Conservation (phyloP, 306 rosid species). For the Casuarina equisetifolia region DNA sequence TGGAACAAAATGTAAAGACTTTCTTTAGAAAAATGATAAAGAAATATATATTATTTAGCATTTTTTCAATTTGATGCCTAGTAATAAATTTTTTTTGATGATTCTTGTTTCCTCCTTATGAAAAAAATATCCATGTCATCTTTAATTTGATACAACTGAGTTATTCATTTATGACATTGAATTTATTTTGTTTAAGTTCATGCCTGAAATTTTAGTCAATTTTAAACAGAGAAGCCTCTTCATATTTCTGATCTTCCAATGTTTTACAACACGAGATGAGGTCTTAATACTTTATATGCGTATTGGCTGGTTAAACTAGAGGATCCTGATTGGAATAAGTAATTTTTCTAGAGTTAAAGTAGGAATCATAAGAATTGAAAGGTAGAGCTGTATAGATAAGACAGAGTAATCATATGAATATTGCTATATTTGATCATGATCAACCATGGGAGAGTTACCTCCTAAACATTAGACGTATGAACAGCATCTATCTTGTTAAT, state of each 20-base stretch:
- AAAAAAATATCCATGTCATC: slow-evolving; percentile 17
- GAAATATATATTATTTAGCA: background rate
- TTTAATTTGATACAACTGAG: slow-evolving; percentile 14
- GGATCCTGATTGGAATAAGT: no score
- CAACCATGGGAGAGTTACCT: background rate
- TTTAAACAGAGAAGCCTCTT: background rate
- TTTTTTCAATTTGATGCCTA: background rate
- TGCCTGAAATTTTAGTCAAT: background rate
- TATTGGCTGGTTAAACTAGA: no score
- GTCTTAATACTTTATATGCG: background rate
- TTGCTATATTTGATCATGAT: background rate
- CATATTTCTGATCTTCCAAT: background rate
- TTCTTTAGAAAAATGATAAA: background rate
- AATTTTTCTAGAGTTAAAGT: background rate
- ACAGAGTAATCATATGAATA: background rate
- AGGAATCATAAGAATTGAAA: background rate
- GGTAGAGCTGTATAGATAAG: background rate
- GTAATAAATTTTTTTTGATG: background rate
- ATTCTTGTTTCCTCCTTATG: slow-evolving; percentile 11
- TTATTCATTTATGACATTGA: background rate
- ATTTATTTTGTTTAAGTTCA: background rate
- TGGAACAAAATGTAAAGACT: background rate
- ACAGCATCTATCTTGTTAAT: background rate
- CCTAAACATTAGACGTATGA: background rate
- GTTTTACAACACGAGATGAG: background rate